phyloP scores from a whole-genome alignment of 768 basidiomycete genomes.

The Mrakia gelida region DNA sequence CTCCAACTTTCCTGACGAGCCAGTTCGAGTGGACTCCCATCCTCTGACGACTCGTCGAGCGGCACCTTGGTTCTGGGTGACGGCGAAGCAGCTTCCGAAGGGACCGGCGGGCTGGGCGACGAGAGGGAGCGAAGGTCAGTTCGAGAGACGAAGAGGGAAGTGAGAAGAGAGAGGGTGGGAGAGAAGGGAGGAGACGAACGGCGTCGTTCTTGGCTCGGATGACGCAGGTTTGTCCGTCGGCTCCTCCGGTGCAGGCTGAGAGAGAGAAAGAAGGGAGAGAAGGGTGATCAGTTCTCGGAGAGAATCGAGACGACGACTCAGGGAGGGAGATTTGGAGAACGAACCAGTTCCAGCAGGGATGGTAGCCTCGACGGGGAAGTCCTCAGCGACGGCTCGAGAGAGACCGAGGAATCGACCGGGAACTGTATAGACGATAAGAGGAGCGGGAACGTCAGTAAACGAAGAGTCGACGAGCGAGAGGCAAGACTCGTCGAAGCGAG shows the following conservation, averaged over 20 bases:
- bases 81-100: slow-evolving; percentile 3
- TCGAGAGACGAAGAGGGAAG: background rate
- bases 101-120: background rate
- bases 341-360: slow-evolving; percentile 9
- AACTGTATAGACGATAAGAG: background rate
- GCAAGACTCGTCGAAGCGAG: background rate
- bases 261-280: no score
- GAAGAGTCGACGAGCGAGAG: no score
- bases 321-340: background rate
- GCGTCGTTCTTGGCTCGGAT: slow-evolving; percentile 9
- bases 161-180: background rate
- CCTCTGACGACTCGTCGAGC: background rate
- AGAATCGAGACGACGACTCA: background rate
- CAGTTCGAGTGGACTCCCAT: background rate
- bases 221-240: slow-evolving; percentile 14
- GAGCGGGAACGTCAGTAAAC: background rate
- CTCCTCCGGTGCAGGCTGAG: slow-evolving; percentile 19
- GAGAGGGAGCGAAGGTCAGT: background rate
- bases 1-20: background rate
- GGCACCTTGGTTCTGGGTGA: background rate
- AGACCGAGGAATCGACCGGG: background rate
- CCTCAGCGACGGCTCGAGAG: background rate
- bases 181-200: background rate
- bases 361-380: slow-evolving; percentile 15
- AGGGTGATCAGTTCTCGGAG: no score